Percentiles rank a stretch among this genome's conserved stretches.
phyloP scores from a whole-genome alignment of 2,329 filamentous ascomycete genomes.

The Trichoderma guizhouense region DNA sequence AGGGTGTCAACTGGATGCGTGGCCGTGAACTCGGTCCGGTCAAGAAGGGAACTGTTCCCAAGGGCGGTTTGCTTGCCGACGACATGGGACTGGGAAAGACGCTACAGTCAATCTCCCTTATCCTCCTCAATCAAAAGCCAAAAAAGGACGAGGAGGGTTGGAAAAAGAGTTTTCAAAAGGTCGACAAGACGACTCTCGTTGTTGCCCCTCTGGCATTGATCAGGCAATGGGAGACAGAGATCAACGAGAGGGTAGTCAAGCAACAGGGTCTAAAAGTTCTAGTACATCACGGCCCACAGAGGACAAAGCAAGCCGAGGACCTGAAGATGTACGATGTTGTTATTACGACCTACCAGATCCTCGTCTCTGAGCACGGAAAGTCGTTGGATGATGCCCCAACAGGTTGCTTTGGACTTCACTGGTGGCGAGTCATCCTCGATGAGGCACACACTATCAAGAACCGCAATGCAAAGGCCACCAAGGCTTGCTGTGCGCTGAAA shows the following conservation, averaged over 20 bases:
- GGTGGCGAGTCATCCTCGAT: constrained; percentile 93
- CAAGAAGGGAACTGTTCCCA: constrained; percentile 77
- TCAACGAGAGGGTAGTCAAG: constrained; percentile 73
- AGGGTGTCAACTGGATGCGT: constrained; percentile 92
- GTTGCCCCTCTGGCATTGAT: constrained; percentile 92
- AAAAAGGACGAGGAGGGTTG: constrained; percentile 53
- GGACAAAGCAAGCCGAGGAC: constrained; percentile 74
- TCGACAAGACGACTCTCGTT: constrained; percentile 80
- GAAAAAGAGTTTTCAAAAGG: constrained; percentile 64
- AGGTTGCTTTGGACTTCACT: constrained; percentile 86
- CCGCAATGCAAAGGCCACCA: constrained; percentile 89
- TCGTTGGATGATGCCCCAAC: constrained; percentile 64
- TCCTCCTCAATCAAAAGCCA: constrained; percentile 77
- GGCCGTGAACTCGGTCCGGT: constrained; percentile 84
- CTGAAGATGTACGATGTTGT: constrained; percentile 88
- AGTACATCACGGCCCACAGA: constrained; percentile 84
- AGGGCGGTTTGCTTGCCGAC: constrained; percentile 91
- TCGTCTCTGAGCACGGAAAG: constrained; percentile 83
- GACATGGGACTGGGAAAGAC: constrained; percentile 98
- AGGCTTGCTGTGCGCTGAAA: constrained; percentile 80
- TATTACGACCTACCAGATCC: constrained; percentile 93
- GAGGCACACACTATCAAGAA: constrained; percentile 99
- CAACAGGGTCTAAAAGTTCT: constrained; percentile 73
- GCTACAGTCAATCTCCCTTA: constrained; percentile 84
- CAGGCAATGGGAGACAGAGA: constrained; percentile 94